Evolutionary conservation across 129 eudicot species (phyloP).

Genomic region (Sambucus nigra): DNA sequence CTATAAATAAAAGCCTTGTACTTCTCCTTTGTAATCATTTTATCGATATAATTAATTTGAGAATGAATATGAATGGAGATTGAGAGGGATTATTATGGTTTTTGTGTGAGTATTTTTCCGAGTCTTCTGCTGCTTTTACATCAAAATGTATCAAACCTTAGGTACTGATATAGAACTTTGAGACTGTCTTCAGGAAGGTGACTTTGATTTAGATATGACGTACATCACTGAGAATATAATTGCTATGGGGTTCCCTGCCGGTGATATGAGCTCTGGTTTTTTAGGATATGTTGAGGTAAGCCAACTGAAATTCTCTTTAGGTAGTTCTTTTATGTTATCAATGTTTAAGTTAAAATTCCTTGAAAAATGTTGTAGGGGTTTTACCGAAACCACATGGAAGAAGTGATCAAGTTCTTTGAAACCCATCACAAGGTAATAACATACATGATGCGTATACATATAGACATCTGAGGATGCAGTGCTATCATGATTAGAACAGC

Average conservation of each 20-base stretch:
- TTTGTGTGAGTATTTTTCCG: no score
- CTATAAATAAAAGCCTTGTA: no score
- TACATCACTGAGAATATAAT: slow-evolving; percentile 90
- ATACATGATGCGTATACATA: neutral
- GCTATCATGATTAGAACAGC: neutral
- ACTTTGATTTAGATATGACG: slow-evolving; percentile 89
- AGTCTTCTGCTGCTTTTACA: no score
- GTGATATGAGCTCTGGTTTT: slow-evolving; percentile 96
- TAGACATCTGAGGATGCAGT: neutral
- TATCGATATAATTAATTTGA: no score
- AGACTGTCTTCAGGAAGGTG: slow-evolving; percentile 56
- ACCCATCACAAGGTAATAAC: slow-evolving; percentile 78
- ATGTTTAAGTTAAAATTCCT: slow-evolving; percentile 1
- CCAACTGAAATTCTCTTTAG: slow-evolving; percentile 1
- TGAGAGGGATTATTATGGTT: no score
- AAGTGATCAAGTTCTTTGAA: slow-evolving; percentile 85
- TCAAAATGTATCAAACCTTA: neutral
- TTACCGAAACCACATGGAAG: slow-evolving; percentile 97
- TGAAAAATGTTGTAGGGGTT: slow-evolving; percentile 53
- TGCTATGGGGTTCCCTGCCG: slow-evolving; percentile 99
- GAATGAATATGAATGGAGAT: no score
- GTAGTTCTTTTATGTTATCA: neutral
- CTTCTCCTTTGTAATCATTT: no score
- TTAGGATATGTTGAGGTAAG: slow-evolving; percentile 79
- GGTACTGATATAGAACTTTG: neutral